phyloP scores from a whole-genome alignment of 148 eudicot genomes.

The Oxyria digyna region DNA sequence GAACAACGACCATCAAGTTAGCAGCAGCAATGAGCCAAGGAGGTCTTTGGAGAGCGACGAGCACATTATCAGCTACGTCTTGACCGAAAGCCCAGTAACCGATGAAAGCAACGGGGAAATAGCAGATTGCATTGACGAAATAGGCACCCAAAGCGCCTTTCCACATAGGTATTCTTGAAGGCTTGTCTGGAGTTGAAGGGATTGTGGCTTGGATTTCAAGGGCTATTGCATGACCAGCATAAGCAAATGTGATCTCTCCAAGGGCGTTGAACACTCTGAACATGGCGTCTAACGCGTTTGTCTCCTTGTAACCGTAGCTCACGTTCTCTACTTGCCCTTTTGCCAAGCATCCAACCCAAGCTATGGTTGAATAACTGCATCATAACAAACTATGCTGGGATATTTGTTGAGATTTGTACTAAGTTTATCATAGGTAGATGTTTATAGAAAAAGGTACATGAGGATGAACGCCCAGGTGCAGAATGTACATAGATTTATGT shows the following conservation, averaged over 20 bases:
- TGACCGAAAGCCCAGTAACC: slow-evolving; percentile 91
- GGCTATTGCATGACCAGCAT: slow-evolving; percentile 73
- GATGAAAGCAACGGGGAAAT: slow-evolving; percentile 75
- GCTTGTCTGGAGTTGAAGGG: slow-evolving; percentile 77
- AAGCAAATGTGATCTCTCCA: slow-evolving; percentile 76
- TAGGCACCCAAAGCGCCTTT: slow-evolving; percentile 76
- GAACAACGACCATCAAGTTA: slow-evolving; percentile 83
- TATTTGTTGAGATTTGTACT: too few relatives aligned
- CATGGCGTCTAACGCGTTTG: slow-evolving; percentile 40
- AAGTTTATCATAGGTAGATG: too few relatives aligned
- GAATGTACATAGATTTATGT: too few relatives aligned
- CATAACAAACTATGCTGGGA: too few relatives aligned
- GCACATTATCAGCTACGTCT: slow-evolving; percentile 73
- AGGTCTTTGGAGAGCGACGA: slow-evolving; percentile 61
- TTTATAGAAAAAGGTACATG: too few relatives aligned
- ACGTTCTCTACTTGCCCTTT: slow-evolving; percentile 50
- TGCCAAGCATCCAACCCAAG: slow-evolving; percentile 71
- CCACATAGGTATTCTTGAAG: slow-evolving; percentile 74
- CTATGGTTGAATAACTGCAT: slow-evolving; percentile 85
- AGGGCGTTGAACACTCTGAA: slow-evolving; percentile 77
- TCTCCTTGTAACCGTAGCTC: slow-evolving; percentile 63
- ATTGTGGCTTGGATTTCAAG: slow-evolving; percentile 89
- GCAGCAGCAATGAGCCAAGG: slow-evolving; percentile 93
- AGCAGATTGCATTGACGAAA: slow-evolving; percentile 65
- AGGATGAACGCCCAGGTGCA: too few relatives aligned